Base-by-base conservation (phyloP, 2,329 filamentous ascomycete species). In the Aulographum hederae region DNA sequence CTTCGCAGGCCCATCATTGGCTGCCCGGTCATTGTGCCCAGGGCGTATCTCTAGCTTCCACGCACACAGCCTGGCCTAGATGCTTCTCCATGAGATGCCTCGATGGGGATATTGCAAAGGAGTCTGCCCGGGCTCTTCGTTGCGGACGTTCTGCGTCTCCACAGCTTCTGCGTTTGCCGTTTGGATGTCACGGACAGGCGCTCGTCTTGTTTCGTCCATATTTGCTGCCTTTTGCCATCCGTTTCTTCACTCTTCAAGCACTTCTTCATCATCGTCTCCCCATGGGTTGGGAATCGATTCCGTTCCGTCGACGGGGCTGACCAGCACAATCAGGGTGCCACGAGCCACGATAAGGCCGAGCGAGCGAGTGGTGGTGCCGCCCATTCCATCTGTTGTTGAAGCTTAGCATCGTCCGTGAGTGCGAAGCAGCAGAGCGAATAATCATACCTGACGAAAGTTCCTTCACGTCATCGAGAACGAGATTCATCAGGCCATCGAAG, bases 221-320 rank as follows among this genome's bases (percentile, higher is more conserved):
- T n/a, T n/a, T n/a, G n/a, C n/a, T n/a, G n/a, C n/a, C n/a, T n/a
- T n/a, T n/a, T n/a, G n/a, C n/a, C n/a, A n/a, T n/a, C 21, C 21
- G 8, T n/a, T 25, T 8, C 21, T 25, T n/a, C n/a, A 25, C 21
- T n/a, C 21, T 25, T 8, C 8, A 8, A 8, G 21, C 21, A 25
- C 21, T 14, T 28, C 27, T 14, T 28, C 27, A 30, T 82, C 76
- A 16, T 67, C 63, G 47, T 81, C 73, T 32, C 78, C 62, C 48
- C 95, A 98, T 0, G 89, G 89, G 53, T 98, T 98, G 45, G 78
- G 71, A 46, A 98, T 98, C 56, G 86, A 77, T 57, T 95, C 85
- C 57, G 82, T 94, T 34, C 89, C 89, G 48, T 95, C 85, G 32
- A 89, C 68, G 3, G 89, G 89, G 39, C 81, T 89, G 50, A 98